Conservation (phyloP, 179 eudicot genomes). For the Beta corolliflora region DNA sequence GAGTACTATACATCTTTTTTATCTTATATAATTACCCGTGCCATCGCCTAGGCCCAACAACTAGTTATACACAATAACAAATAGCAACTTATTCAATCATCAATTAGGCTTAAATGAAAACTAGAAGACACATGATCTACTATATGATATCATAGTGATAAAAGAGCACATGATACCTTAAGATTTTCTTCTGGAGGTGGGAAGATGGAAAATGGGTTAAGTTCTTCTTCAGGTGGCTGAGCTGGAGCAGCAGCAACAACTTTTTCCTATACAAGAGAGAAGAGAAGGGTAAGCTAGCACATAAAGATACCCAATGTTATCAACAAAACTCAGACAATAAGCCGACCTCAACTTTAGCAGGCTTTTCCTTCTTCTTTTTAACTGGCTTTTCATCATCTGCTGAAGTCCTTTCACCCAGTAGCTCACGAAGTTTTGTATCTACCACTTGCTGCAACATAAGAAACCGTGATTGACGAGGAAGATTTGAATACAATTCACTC, state of each 20-base stretch:
- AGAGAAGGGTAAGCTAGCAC: conserved; percentile 12
- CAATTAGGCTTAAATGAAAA: background rate
- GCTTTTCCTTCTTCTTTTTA: conserved; percentile 94
- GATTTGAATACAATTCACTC: background rate
- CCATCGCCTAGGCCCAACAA: too few species aligned
- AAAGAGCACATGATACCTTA: conserved; percentile 47
- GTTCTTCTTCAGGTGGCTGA: conserved; percentile 82
- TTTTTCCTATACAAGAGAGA: conserved; percentile 46
- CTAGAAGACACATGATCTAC: background rate
- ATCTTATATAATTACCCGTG: too few species aligned
- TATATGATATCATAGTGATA: background rate
- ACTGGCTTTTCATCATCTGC: conserved; percentile 90
- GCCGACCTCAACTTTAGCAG: conserved; percentile 74
- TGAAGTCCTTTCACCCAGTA: conserved; percentile 87
- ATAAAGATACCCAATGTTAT: background rate
- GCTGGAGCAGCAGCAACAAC: conserved; percentile 44
- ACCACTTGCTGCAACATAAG: conserved; percentile 61
- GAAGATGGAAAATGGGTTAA: conserved; percentile 88
- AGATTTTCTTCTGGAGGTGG: too few species aligned
- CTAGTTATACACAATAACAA: background rate
- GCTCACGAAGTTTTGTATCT: conserved; percentile 58
- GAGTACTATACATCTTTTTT: too few species aligned
- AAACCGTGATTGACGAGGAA: conserved; percentile 5
- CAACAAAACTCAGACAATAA: background rate
- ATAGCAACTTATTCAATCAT: background rate